Conservation (phyloP, 768 basidiomycete species). For the Termitomyces eurrhizus region DNA sequence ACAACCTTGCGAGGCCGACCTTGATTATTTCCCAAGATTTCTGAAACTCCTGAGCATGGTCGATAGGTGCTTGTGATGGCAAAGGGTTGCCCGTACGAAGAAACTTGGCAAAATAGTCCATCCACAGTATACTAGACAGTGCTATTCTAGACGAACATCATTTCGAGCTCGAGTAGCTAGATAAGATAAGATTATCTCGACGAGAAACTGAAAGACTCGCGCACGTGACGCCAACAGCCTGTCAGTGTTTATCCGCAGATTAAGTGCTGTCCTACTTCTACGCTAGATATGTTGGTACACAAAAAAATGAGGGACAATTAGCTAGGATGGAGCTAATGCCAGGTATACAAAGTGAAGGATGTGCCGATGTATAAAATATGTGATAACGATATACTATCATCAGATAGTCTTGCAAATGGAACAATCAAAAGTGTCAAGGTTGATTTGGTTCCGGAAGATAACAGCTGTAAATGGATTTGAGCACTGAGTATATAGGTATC, state of each 20-base stretch:
- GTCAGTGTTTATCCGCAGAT: slow-evolving; percentile 1
- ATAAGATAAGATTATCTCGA: not conserved
- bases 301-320: slow-evolving; percentile 13
- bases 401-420: slow-evolving; percentile 84
- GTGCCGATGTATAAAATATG: slow-evolving; percentile 12
- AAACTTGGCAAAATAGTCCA: slow-evolving; percentile 90
- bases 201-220: not conserved
- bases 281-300: slow-evolving; percentile 21
- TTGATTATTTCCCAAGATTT: slow-evolving; percentile 74
- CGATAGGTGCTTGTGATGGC: slow-evolving; percentile 48
- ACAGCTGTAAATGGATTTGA: slow-evolving; percentile 44
- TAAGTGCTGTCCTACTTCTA: slow-evolving; percentile 15
- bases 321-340: slow-evolving; percentile 14
- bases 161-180: not conserved
- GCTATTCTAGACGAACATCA: not conserved
- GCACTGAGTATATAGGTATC: not conserved
- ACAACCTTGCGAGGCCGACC: slow-evolving; percentile 33
- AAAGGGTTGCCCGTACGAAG: slow-evolving; percentile 44
- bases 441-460: slow-evolving; percentile 76
- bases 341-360: slow-evolving; percentile 19
- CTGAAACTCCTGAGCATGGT: slow-evolving; percentile 71
- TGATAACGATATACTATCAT: slow-evolving; percentile 37
- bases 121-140: slow-evolving; percentile 19
- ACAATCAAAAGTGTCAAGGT: slow-evolving; percentile 56
- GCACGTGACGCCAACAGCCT: not conserved